These are phyloP conservation scores for Annulohypoxylon truncatum DNA, from an alignment of 2,329 filamentous ascomycete species.

Conservation along the genomic window DNA sequence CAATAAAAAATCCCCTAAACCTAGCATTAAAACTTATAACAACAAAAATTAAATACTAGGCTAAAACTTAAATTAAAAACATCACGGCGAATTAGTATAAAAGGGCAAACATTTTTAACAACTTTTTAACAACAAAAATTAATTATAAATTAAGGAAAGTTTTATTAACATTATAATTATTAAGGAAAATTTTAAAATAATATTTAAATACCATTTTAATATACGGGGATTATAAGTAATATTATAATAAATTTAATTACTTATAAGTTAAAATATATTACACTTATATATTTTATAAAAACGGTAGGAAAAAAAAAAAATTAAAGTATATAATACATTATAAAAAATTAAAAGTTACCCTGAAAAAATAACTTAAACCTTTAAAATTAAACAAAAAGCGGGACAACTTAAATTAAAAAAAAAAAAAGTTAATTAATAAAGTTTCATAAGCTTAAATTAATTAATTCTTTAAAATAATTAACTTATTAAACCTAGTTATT, in stretches of 20 bases:
- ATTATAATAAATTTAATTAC: conserved; percentile 11
- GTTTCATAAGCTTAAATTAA: not conserved
- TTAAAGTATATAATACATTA: conserved; percentile 12
- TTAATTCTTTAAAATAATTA: not conserved
- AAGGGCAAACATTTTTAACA: not conserved
- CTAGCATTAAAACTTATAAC: not conserved
- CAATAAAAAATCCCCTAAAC: not conserved
- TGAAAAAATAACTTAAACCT: not conserved
- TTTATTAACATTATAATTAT: too few relatives aligned
- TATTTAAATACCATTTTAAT: conserved; percentile 1
- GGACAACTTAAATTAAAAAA: not conserved
- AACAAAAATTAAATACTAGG: not conserved
- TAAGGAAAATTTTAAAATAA: conserved; percentile 7
- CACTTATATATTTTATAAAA: not conserved
- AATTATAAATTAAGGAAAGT: not conserved
- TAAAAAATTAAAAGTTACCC: not conserved
- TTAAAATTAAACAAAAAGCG: not conserved
- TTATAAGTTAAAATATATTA: conserved; percentile 11
- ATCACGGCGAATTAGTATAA: not conserved
- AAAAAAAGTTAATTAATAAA: not conserved
- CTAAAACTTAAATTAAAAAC: not conserved
- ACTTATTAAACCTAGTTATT: not conserved
- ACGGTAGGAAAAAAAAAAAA: not conserved
- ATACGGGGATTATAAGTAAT: conserved; percentile 12
- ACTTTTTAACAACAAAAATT: not conserved